These are phyloP conservation scores for Fraxinus latifolia DNA, from an alignment of 305 asterid species.

Conservation along the genomic window DNA sequence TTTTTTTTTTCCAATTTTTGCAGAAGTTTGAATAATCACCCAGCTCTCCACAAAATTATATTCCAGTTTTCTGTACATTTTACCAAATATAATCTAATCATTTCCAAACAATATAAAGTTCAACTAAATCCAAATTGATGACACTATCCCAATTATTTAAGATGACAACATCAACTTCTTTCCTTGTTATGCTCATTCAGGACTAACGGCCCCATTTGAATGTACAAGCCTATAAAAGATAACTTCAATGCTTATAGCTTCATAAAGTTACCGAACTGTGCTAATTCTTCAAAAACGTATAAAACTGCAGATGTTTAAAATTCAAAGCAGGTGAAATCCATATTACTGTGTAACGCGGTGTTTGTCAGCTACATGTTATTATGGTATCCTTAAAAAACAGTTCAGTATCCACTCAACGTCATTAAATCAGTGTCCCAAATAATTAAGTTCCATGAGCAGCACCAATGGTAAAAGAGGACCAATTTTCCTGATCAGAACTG, in stretches of 20 bases:
- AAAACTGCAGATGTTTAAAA: neutral
- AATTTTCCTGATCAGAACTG: neutral
- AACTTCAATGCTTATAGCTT: neutral
- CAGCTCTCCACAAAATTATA: neutral
- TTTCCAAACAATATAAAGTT: neutral
- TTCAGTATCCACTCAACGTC: neutral
- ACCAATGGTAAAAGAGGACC: neutral
- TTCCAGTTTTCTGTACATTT: neutral
- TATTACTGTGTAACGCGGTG: neutral
- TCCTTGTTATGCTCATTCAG: neutral
- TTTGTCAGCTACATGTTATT: neutral
- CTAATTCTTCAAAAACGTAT: neutral
- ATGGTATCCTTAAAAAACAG: neutral
- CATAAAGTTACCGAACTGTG: neutral
- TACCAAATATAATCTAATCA: neutral
- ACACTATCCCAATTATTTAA: neutral
- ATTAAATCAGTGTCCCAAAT: neutral
- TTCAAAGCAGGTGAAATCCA: neutral
- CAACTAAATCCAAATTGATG: conserved; percentile 6
- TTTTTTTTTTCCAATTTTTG: neutral
- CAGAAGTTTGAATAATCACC: neutral
- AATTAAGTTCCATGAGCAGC: conserved; percentile 7
- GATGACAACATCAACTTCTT: neutral
- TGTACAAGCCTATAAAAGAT: neutral
- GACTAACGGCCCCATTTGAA: neutral